Percentiles rank a stretch among this genome's conserved stretches.
Conservation (phyloP, 306 rosid species). For the Crataegus laevigata region DNA sequence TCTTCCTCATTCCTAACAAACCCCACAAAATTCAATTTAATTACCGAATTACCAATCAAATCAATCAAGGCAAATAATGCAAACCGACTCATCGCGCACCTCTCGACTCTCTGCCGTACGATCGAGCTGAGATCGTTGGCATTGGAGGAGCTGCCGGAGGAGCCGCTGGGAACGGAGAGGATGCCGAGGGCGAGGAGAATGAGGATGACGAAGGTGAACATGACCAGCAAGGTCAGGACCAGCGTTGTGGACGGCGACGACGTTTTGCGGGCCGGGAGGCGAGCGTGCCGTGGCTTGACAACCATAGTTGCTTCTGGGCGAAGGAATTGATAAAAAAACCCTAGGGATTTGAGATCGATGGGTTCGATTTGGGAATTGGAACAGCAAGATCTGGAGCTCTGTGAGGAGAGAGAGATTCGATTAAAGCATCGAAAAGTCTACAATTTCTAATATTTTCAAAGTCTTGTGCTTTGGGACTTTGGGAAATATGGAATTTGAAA, state of each 20-base stretch:
- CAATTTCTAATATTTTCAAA: background rate
- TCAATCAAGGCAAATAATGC: background rate
- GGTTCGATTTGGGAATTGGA: background rate
- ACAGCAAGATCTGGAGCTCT: background rate
- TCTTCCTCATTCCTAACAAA: conserved; percentile 36
- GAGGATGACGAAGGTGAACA: conserved; percentile 70
- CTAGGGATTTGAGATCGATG: background rate
- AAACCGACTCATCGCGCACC: conserved; percentile 17
- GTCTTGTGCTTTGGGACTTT: background rate
- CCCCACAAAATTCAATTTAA: background rate
- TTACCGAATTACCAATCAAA: background rate
- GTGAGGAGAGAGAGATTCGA: background rate
- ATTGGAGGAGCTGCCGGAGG: conserved; percentile 40
- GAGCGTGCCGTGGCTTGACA: conserved; percentile 45
- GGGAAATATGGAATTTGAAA: background rate
- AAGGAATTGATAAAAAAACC: background rate
- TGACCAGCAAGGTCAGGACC: conserved; percentile 50
- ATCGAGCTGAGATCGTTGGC: conserved; percentile 86
- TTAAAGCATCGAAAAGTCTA: background rate
- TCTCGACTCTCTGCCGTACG: conserved; percentile 33
- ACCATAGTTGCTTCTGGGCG: conserved; percentile 47
- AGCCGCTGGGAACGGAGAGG: conserved; percentile 68
- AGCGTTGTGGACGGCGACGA: conserved; percentile 50
- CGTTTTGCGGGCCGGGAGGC: conserved; percentile 54
- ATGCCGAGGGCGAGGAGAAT: conserved; percentile 86